Evolutionary conservation across 345 rosid genomes (phyloP), one percentile per base, ranked within the genome.

Genomic region (Moricandia arvensis): DNA sequence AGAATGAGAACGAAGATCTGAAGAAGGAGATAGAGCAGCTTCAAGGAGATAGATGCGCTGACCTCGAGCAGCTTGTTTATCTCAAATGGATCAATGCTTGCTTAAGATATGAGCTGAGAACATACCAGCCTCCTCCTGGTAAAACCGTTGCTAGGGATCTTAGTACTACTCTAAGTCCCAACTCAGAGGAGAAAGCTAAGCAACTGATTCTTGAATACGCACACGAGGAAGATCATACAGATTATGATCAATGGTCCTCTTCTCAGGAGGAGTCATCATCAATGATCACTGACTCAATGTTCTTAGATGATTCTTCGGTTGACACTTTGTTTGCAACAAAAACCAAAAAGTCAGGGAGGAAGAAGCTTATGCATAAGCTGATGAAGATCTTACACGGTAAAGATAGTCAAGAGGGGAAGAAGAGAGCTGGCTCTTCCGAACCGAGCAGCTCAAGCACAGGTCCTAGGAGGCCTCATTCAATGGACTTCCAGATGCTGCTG

Each of bases 81-180:
- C 92, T 95, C 6, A 84, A 87, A 37, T 95, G 99, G 99, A 69
- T 95, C 51, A 95, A 95, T 15, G 97, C 99, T 67, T 95, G 99
- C 73, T 80, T 95, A 69, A 79, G 99, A 33, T 83, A 87, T 21
- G 97, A 95, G 85, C 80, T 95, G 71, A 84, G 96, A 37, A 86
- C 90, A 61, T 89, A 86, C 79, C 83, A 89, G 68, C 87, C 89
- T 6, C 84, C 82, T 0, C 5, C 82, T 0, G 97, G 92, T 63
- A 95, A 86, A 82, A 89, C 91, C 7, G 86, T 73, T 15, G 97
- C 99, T 34, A 85, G 96, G 68, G 99, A 95, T 85, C 87, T 91
- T 17, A 87, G 97, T 75, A 88, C 80, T 71, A 85, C 90, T 9
- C 76, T 91, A 43, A 95, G 97, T 68, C 97, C 96, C 12, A 72